Evolutionary conservation across 2,329 filamentous ascomycete species (phyloP), one percentile per base, ranked within the genome.

Genomic region (Chaetomium sp.): DNA sequence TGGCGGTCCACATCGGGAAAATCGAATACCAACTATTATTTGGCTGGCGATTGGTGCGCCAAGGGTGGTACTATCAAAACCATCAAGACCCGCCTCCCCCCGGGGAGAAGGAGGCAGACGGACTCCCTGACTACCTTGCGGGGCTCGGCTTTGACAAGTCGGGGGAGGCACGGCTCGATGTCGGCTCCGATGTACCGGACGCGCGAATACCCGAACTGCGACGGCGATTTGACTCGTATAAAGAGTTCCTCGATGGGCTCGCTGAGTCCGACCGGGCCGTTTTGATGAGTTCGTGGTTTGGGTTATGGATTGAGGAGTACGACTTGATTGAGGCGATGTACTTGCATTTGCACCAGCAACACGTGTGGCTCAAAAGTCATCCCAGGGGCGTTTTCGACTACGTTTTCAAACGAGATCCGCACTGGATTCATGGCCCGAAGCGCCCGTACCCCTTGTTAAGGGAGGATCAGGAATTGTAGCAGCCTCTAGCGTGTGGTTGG

Each of bases 271-370:
- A 41, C 8, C 9, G n/a, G 2, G 5, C 3, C 0, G 45, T 19
- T 9, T 4, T 55, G 7, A 6, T 54, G 1, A 19, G 55, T 10
- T 50, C 14, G 3, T 60, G 56, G 59, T 49, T 56, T 10, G 3
- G 10, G 5, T 8, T 53, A 9, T 61, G 59, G 59, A 9, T 55
- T 3, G 54, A 61, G 19, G 59, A 61, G n/a, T 61, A 61, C 36
- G 40, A 46, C 9, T 34, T 54, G 27, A 3, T 27, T 2, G 49
- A 58, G 5, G 41, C 2, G 7, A 41, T 36, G 27, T 49, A 54
- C 12, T 9, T 4, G 11, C 49, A 49, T 49, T 14, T 54, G 5
- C 6, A 34, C n/a, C 8, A 46, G 11, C 49, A 46, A n/a, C 49
- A 49, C 2, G 40, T 38, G 34, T 12, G 27, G 44, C 1, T 58